Percentiles rank a stretch among this genome's conserved stretches.
Evolutionary conservation across 768 basidiomycete species (phyloP).

Genomic region (Lyophyllum atratum): DNA sequence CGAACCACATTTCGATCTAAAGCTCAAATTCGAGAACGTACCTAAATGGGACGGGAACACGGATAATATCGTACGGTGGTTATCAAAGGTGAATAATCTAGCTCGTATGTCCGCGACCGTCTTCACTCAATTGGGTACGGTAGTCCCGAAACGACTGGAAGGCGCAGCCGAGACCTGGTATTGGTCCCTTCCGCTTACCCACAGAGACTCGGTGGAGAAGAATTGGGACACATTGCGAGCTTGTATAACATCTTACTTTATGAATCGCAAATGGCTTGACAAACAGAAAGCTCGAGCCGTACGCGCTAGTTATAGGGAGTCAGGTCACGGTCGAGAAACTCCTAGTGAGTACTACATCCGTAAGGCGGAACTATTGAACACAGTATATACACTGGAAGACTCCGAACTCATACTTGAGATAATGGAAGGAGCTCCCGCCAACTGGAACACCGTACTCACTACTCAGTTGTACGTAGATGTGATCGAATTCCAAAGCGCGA

Average conservation of each 20-base stretch:
- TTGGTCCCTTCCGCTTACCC: neutral
- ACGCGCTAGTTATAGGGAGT: constrained; percentile 28
- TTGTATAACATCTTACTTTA: constrained; percentile 29
- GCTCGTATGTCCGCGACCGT: no score
- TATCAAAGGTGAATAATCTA: no score
- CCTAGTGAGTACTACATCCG: constrained; percentile 37
- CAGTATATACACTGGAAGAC: no score
- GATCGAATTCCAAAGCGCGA: constrained; percentile 24
- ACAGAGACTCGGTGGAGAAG: constrained; percentile 11
- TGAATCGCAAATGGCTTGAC: constrained; percentile 33
- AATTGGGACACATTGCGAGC: constrained; percentile 30
- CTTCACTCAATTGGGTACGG: no score
- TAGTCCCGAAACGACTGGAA: neutral
- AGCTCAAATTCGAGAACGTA: no score
- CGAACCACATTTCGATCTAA: no score
- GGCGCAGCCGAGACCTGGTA: neutral
- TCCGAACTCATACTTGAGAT: constrained; percentile 35
- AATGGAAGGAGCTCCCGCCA: constrained; percentile 32
- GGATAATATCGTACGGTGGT: no score
- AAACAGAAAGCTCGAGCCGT: constrained; percentile 27
- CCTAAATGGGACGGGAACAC: no score
- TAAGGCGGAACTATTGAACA: constrained; percentile 20
- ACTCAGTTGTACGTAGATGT: constrained; percentile 24
- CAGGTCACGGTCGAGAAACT: constrained; percentile 22
- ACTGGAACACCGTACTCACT: constrained; percentile 27